A percentile compares a stretch with the other conserved stretches of the same genome.
phyloP scores from a whole-genome alignment of 345 rosid species.

The Citrus hindsii region DNA sequence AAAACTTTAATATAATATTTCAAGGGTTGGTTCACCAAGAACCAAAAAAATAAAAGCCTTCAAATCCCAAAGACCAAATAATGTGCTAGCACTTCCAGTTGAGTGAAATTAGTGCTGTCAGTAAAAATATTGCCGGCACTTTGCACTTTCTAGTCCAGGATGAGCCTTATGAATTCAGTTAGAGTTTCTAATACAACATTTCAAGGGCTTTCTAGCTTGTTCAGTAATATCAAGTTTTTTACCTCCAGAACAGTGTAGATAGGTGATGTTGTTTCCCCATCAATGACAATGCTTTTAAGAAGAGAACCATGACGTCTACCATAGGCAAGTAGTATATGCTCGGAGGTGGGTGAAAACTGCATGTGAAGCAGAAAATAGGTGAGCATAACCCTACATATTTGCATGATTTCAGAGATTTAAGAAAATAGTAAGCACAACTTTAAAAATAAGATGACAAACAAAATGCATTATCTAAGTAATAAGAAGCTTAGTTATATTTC shows the following conservation, averaged over 20 bases:
- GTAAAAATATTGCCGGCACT: background rate
- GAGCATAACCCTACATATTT: background rate
- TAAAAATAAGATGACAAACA: background rate
- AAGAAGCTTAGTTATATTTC: background rate
- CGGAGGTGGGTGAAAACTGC: conserved; percentile 98
- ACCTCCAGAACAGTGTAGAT: conserved; percentile 96
- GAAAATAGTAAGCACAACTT: background rate
- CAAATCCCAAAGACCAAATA: background rate
- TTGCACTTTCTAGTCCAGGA: background rate
- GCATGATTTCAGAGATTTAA: background rate
- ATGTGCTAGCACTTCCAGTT: background rate
- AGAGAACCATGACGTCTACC: conserved; percentile 96
- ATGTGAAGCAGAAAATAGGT: conserved; percentile 18
- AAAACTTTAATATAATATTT: background rate
- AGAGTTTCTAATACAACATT: background rate
- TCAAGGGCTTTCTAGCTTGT: background rate
- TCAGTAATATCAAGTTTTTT: conserved; percentile 1
- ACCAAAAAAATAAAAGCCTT: background rate
- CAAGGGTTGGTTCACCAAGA: background rate
- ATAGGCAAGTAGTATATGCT: conserved; percentile 91
- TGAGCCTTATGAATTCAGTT: background rate
- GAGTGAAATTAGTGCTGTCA: background rate
- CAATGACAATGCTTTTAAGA: conserved; percentile 80
- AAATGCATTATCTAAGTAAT: background rate
- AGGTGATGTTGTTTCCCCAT: conserved; percentile 76